Conservation (phyloP, 2,329 filamentous ascomycete species). For the Arthrobotrys megalospora region DNA sequence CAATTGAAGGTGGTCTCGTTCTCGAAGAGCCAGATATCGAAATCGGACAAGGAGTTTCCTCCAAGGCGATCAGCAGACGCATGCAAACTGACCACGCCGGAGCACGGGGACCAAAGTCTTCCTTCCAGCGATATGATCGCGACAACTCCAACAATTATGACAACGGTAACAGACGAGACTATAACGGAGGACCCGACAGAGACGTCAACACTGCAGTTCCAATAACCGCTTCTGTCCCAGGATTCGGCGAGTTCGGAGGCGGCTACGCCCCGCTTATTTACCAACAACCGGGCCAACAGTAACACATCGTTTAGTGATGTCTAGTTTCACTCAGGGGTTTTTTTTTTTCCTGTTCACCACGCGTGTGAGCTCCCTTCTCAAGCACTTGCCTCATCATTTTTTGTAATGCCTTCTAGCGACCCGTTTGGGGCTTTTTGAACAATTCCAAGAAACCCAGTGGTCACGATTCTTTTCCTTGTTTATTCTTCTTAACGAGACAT, state of each 20-base stretch:
- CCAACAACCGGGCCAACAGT: constrained; percentile 57
- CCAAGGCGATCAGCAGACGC: constrained; percentile 77
- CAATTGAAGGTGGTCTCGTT: constrained; percentile 85
- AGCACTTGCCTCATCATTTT: background rate
- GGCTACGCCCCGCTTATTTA: constrained; percentile 55
- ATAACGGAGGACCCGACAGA: constrained; percentile 48
- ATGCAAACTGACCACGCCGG: constrained; percentile 78
- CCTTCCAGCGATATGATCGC: constrained; percentile 54
- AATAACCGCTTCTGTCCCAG: constrained; percentile 34
- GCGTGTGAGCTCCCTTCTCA: background rate
- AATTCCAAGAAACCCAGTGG: constrained; percentile 15
- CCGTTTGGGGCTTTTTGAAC: background rate
- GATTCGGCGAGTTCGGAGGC: constrained; percentile 50
- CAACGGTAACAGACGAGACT: constrained; percentile 43
- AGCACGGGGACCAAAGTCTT: constrained; percentile 76
- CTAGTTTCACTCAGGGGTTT: background rate
- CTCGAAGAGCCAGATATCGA: constrained; percentile 99
- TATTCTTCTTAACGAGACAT: constrained; percentile 39
- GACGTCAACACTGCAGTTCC: constrained; percentile 45
- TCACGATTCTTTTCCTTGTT: constrained; percentile 43
- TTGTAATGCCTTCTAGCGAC: constrained; percentile 27
- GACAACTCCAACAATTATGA: constrained; percentile 54
- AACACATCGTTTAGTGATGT: background rate
- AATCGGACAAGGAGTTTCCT: constrained; percentile 96
- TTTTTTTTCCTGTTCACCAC: constrained; percentile 1